These are phyloP conservation scores for Dalbergia oliveri DNA, from an alignment of 306 rosid genomes.

Conservation along the genomic window DNA sequence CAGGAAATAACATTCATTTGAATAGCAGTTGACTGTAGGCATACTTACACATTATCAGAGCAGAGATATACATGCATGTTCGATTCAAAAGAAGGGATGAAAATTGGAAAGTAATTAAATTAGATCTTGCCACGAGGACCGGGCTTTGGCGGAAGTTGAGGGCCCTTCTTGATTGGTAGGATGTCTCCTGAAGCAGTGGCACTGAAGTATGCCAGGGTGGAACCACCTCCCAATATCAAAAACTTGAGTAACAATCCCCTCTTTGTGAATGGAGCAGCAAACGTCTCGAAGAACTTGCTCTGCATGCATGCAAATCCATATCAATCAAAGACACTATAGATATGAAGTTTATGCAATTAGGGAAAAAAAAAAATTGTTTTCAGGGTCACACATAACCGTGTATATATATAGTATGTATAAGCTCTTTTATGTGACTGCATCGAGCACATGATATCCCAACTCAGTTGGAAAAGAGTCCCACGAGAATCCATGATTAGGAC, in stretches of 20 bases:
- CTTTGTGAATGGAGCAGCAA: constrained; percentile 98
- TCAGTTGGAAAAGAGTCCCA: no score
- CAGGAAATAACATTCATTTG: constrained; percentile 48
- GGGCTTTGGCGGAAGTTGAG: constrained; percentile 90
- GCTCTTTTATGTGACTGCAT: no score
- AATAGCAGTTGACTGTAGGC: constrained; percentile 45
- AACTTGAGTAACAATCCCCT: constrained; percentile 95
- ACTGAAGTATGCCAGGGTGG: constrained; percentile 80
- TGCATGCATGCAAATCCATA: constrained; percentile 41
- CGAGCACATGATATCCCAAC: no score
- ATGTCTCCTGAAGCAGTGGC: constrained; percentile 84
- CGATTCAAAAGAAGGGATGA: constrained; percentile 19
- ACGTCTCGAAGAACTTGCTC: constrained; percentile 99
- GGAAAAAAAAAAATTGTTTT: no score
- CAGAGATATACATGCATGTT: no score
- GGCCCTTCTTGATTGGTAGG: constrained; percentile 95
- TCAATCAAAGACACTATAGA: background rate
- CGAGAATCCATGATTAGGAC: no score
- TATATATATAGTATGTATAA: background rate
- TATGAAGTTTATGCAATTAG: no score
- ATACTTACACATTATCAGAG: constrained; percentile 57
- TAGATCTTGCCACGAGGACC: constrained; percentile 99
- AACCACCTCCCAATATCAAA: constrained; percentile 90
- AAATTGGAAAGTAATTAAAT: constrained; percentile 31
- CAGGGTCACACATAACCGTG: no score